Evolutionary conservation across 306 rosid genomes (phyloP).

Genomic region (Malus sieversii): DNA sequence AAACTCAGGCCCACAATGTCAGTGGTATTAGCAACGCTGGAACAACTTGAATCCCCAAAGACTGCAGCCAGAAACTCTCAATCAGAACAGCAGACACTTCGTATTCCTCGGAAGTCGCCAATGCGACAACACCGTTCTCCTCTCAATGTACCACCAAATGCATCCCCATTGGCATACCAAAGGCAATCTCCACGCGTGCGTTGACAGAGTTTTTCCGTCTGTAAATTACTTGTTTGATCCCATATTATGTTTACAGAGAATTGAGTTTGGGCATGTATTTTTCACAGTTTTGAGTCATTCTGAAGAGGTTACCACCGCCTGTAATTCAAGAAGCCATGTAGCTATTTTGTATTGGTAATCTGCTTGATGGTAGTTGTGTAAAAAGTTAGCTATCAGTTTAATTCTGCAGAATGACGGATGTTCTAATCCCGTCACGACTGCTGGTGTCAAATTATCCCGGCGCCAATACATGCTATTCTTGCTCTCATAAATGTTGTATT

Average conservation of each 20-base stretch:
- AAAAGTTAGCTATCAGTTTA: constrained; percentile 5
- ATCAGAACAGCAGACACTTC: constrained; percentile 28
- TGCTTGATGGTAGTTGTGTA: constrained; percentile 11
- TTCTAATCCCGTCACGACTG: background rate
- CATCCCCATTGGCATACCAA: constrained; percentile 51
- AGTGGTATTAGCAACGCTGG: constrained; percentile 56
- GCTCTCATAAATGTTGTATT: background rate
- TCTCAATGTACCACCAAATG: constrained; percentile 36
- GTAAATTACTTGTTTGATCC: constrained; percentile 29
- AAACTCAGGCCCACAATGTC: constrained; percentile 77
- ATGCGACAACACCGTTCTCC: constrained; percentile 41
- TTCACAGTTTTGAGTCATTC: constrained; percentile 26
- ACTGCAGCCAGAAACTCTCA: constrained; percentile 30
- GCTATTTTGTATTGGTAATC: background rate
- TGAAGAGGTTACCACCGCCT: constrained; percentile 10
- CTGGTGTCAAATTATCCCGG: background rate
- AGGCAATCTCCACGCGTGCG: constrained; percentile 41
- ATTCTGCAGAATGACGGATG: background rate
- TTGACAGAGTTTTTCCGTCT: constrained; percentile 4
- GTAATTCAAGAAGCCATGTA: constrained; percentile 8
- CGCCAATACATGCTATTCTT: background rate
- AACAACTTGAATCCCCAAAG: constrained; percentile 61
- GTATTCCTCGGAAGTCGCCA: constrained; percentile 38
- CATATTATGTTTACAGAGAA: constrained; percentile 13
- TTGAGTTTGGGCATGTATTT: constrained; percentile 25